Evolutionary conservation across 306 rosid species (phyloP).

Genomic region (Pterocarpus santalinus): DNA sequence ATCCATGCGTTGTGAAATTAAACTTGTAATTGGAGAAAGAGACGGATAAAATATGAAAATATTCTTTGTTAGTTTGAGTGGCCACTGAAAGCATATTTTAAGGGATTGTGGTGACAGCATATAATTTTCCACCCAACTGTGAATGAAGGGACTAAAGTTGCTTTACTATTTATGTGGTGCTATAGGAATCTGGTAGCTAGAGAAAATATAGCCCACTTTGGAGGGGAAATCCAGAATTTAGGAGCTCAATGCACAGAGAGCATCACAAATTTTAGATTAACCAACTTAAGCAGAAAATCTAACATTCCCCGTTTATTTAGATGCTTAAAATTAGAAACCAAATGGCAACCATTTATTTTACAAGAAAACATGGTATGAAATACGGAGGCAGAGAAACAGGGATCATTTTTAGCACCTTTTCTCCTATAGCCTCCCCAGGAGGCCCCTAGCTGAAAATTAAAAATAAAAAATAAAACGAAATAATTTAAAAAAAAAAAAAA

Average conservation of each 20-base stretch:
- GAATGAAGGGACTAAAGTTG: slow-evolving; percentile 28
- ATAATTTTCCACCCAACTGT: slow-evolving; percentile 42
- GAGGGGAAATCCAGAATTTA: slow-evolving; percentile 38
- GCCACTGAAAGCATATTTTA: slow-evolving; percentile 43
- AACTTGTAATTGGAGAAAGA: background rate
- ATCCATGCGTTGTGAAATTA: background rate
- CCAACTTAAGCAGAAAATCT: slow-evolving; percentile 13
- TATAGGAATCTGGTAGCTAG: slow-evolving; percentile 40
- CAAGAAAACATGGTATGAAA: slow-evolving; percentile 38
- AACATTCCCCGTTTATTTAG: slow-evolving; percentile 35
- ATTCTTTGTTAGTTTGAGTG: slow-evolving; percentile 42
- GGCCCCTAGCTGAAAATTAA: slow-evolving; percentile 5
- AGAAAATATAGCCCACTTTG: slow-evolving; percentile 36
- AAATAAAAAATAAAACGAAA: background rate
- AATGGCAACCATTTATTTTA: slow-evolving; percentile 37
- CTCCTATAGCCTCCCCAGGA: slow-evolving; percentile 45
- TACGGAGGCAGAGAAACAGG: background rate
- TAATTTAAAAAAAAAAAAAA: background rate
- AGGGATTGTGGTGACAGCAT: slow-evolving; percentile 60
- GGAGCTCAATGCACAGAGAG: slow-evolving; percentile 15
- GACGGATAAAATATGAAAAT: slow-evolving; percentile 27
- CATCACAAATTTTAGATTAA: slow-evolving; percentile 8
- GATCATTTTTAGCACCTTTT: slow-evolving; percentile 15
- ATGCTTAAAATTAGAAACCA: slow-evolving; percentile 44
- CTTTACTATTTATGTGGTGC: background rate